Base-by-base conservation (phyloP, 2,329 filamentous ascomycete genomes). In the Phaeosphaeriaceae sp. region DNA sequence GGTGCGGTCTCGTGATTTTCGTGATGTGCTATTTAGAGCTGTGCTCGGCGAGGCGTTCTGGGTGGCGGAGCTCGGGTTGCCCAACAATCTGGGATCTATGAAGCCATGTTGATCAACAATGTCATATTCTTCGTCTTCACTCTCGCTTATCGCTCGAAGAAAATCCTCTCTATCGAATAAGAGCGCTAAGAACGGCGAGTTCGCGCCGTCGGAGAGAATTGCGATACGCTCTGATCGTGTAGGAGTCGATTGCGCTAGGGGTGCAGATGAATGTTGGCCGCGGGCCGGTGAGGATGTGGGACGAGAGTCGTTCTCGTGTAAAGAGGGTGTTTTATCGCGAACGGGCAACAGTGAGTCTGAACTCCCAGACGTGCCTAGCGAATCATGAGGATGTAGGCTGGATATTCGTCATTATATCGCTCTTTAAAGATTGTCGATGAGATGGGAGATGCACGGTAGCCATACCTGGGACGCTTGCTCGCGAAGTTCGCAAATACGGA, bases 151-250 rank as follows among this genome's bases (percentile, higher is more conserved):
- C 5, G 61, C 27, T 19, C 62, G 53, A 10, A 70, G 63, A 24
- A 53, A 65, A 54, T 70, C 68, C 15, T 68, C 60, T 40, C 68
- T 61, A 24, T 70, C 61, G 36, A 65, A 70, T 17, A 70, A 22
- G 1, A 61, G 51, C 6, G 54, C 60, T 19, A 70, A 42, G 15
- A 69, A 70, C 10, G 51, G 45, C 15, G 45, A 48, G 2, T 52
- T 48, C 1, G 52, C 54, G 2, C 48, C 25, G 21, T 47, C 20
- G 7, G 24, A 13, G 31, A 13, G 31, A 36, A 46, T 13, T 36
- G 41, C 41, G 56, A 40, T 15, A 27, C 62, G 62, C 40, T 62
- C 67, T 10, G 58, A 59, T 48, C 57, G 57, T 1, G 53, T 53
- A 17, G 54, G 47, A 1, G 58, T 50, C 13, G 47, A 41, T 11